Base-by-base conservation (phyloP, 495 filamentous ascomycete genomes). In the Penicillium odoratum region DNA sequence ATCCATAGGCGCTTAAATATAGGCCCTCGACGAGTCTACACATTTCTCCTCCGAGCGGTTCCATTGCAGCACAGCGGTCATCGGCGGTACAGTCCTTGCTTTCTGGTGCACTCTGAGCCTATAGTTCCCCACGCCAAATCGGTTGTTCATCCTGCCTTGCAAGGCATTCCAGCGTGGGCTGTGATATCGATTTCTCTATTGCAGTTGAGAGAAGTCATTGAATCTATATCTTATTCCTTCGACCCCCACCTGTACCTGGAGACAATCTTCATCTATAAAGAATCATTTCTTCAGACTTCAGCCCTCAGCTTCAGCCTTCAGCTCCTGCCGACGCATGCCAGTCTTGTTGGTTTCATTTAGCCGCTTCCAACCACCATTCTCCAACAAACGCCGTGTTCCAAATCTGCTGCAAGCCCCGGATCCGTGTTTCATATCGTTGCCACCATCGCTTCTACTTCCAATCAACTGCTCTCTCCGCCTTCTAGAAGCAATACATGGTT, bases 1-100 rank as follows among this genome's bases (percentile, higher is more conserved):
- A 44, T 58, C 58, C 40, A 58, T 47, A 62, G 67, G 73, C 74
- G 74, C 74, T 78, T 76, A 74, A 72, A 74, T 69, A 70, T 66
- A 75, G 71, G 66, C 67, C 63, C 66, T 74, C 67, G 56, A 71
- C 59, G 63, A 73, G 59, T 60, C 66, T 69, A 59, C 64, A 62
- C 63, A 61, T 68, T 62, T 49, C 64, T 59, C 59, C 54, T 43
- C 59, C 42, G 57, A 65, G 56, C 62, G 58, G 57, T 61, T 63
- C 58, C 62, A 56, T 58, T 72, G 74, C 71, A 66, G 67, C 69
- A 71, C 70, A 67, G 69, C 51, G 48, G 62, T 67, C 58, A 58
- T 65, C 66, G 67, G 71, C 74, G 72, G 65, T 68, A 72, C 64
- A 62, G 53, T 60, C 18, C 55, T 61, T 49, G 57, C 38, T 49